Percentiles rank a stretch among this genome's conserved stretches.
Evolutionary conservation across 768 basidiomycete species (phyloP).

Genomic region (Mycena metata): DNA sequence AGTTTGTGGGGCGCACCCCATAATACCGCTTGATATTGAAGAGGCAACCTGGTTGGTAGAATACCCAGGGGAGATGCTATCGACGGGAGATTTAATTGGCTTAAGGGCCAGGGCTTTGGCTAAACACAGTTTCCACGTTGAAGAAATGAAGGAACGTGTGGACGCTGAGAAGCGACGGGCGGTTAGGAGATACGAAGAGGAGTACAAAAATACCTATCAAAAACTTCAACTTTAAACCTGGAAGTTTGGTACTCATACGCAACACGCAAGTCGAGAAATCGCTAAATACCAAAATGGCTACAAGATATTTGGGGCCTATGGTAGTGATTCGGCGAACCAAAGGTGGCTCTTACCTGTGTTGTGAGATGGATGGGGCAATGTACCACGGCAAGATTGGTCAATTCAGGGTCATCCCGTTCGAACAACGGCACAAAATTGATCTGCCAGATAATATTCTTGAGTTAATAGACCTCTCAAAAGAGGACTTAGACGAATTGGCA

Average conservation of each 20-base stretch:
- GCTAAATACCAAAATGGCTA: conserved; percentile 36
- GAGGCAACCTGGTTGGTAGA: conserved; percentile 50
- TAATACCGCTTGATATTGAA: conserved; percentile 49
- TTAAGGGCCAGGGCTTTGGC: conserved; percentile 42
- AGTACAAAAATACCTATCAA: conserved; percentile 34
- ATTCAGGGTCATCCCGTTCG: conserved; percentile 39
- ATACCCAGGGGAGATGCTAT: conserved; percentile 37
- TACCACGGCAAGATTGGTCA: conserved; percentile 8
- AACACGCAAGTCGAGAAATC: conserved; percentile 50
- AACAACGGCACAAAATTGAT: not conserved
- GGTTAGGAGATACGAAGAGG: not conserved
- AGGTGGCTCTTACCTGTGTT: conserved; percentile 43
- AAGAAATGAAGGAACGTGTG: not conserved
- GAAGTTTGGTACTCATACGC: conserved; percentile 45
- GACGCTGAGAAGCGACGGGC: not conserved
- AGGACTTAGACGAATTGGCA: not conserved
- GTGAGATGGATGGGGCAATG: conserved; percentile 15
- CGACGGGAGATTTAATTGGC: conserved; percentile 43
- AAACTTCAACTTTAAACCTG: conserved; percentile 46
- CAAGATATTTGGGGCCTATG: conserved; percentile 48
- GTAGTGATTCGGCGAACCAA: conserved; percentile 45
- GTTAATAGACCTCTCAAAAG: conserved; percentile 3
- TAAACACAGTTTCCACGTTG: conserved; percentile 30
- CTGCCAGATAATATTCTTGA: not conserved
- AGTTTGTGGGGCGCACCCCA: conserved; percentile 47